These are phyloP conservation scores for Fusarium xyrophilum DNA, from an alignment of 2,329 filamentous ascomycete genomes.

Conservation along the genomic window DNA sequence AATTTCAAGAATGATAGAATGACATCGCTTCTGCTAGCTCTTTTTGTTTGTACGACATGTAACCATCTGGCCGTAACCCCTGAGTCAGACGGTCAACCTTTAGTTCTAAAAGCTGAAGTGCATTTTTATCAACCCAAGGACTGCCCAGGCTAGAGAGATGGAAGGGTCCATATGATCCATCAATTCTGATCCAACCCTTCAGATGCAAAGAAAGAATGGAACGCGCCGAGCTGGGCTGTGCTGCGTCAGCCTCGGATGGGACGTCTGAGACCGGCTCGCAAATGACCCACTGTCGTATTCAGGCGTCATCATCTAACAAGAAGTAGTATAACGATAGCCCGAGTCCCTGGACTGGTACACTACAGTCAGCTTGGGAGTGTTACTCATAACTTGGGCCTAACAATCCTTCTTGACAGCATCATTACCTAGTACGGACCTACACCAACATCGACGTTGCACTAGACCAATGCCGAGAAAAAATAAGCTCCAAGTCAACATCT, in stretches of 20 bases:
- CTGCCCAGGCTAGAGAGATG: not conserved
- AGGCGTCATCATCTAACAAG: conserved; percentile 20
- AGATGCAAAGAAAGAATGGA: conserved; percentile 33
- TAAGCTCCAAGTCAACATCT: not conserved
- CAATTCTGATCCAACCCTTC: conserved; percentile 25
- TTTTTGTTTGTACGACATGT: not conserved
- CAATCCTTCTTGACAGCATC: not conserved
- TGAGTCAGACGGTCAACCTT: not conserved
- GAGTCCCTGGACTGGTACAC: not conserved
- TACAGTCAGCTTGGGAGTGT: not conserved
- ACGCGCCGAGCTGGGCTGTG: conserved; percentile 22
- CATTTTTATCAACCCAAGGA: not conserved
- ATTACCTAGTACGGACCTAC: not conserved
- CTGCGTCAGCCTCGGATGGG: conserved; percentile 32
- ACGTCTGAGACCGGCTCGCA: conserved; percentile 10
- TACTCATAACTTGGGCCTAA: too few relatives aligned
- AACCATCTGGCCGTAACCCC: too few relatives aligned
- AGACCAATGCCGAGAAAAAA: not conserved
- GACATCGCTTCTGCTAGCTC: not conserved
- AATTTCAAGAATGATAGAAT: not conserved
- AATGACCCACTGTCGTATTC: conserved; percentile 24
- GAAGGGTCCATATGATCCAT: conserved; percentile 16
- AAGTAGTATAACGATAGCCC: not conserved
- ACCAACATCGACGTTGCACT: not conserved
- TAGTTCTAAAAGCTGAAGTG: not conserved